Conservation (phyloP, 176 grass and related monocot species). For the Aegilops sharonensis region DNA sequence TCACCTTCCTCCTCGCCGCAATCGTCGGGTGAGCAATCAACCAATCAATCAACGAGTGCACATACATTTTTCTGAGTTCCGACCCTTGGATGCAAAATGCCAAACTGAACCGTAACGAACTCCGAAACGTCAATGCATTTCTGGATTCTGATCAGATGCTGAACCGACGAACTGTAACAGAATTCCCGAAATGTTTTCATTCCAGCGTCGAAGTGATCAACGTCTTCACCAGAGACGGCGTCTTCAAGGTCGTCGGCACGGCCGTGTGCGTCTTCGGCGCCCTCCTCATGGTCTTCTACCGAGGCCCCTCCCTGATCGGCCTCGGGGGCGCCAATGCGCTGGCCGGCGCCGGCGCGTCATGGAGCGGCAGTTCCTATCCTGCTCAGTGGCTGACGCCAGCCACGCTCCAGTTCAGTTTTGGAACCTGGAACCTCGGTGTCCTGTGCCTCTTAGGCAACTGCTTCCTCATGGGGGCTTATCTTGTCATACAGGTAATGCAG, state of each 20-base stretch:
- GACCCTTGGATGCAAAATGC: neutral
- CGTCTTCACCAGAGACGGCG: conserved; percentile 58
- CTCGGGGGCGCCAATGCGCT: conserved; percentile 4
- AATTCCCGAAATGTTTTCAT: neutral
- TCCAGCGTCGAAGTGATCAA: conserved; percentile 66
- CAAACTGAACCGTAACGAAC: neutral
- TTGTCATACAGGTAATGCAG: conserved; percentile 77
- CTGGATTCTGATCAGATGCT: neutral
- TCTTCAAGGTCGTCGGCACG: conserved; percentile 64
- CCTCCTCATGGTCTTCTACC: conserved; percentile 70
- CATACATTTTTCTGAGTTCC: neutral
- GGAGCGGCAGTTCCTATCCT: conserved; percentile 28
- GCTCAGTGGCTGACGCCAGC: conserved; percentile 34
- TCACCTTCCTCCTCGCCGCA: conserved; percentile 75
- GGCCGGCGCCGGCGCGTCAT: neutral
- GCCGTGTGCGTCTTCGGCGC: conserved; percentile 78
- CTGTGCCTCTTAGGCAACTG: conserved; percentile 85
- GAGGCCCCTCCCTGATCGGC: conserved; percentile 73
- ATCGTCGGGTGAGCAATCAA: conserved; percentile 44
- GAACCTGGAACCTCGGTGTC: conserved; percentile 67
- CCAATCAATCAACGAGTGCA: neutral
- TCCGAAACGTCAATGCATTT: neutral
- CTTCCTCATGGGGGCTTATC: conserved; percentile 83
- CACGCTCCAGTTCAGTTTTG: conserved; percentile 31
- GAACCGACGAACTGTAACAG: neutral